Percentiles rank a stretch among this genome's conserved stretches.
Evolutionary conservation across 2,329 filamentous ascomycete species (phyloP).

Genomic region (Colletotrichum karsti): DNA sequence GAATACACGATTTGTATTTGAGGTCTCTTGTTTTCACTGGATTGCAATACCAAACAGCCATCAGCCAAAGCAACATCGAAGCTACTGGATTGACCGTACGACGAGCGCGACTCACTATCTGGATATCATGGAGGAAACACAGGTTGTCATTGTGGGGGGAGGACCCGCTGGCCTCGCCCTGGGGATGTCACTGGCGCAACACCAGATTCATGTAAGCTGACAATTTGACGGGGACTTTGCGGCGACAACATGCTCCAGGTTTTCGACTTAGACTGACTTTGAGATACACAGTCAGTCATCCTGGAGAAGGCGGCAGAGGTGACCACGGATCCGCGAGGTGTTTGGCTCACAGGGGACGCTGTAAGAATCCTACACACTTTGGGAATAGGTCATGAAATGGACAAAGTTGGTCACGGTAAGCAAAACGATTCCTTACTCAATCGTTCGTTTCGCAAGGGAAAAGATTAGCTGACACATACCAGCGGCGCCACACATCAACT

Average conservation of each 20-base stretch:
- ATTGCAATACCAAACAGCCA: fast-evolving
- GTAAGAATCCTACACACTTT: background rate
- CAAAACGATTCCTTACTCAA: fast-evolving
- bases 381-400: background rate
- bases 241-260: background rate
- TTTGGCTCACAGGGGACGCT: background rate
- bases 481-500: background rate
- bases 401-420: background rate
- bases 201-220: background rate
- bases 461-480: background rate
- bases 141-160: background rate
- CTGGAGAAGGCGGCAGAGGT: background rate
- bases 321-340: background rate
- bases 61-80: background rate
- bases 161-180: background rate
- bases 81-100: background rate
- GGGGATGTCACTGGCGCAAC: background rate
- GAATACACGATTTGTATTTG: background rate
- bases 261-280: background rate
- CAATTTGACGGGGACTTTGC: background rate
- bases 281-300: background rate
- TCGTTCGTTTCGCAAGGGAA: background rate
- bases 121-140: background rate
- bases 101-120: background rate
- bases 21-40: background rate